Conservation (phyloP, 140 eudicot genomes). For the Bidens hawaiensis region DNA sequence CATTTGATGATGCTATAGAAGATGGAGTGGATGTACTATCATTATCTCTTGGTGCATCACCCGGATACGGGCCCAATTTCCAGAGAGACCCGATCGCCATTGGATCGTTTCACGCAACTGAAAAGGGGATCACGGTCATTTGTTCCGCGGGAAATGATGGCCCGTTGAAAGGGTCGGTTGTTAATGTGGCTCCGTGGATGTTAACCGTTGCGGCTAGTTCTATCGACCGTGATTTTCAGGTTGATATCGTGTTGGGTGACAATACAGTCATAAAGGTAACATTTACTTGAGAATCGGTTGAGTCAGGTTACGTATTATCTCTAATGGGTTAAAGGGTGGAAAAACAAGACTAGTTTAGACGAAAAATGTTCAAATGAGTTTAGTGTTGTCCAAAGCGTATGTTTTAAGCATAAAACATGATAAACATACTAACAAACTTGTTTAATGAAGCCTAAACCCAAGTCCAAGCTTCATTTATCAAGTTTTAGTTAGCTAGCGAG, state of each 20-base stretch:
- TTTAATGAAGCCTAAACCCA: too few relatives aligned
- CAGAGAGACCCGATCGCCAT: conserved; percentile 56
- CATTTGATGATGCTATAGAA: conserved; percentile 71
- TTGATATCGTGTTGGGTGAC: conserved; percentile 53
- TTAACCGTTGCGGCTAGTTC: conserved; percentile 72
- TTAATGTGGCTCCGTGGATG: conserved; percentile 75
- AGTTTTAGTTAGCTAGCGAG: too few relatives aligned
- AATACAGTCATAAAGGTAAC: conserved; percentile 63
- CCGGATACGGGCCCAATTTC: conserved; percentile 32
- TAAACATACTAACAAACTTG: too few relatives aligned
- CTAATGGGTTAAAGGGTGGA: background rate
- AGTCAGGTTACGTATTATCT: background rate
- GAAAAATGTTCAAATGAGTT: background rate
- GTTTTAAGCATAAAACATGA: too few relatives aligned
- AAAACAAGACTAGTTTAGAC: background rate
- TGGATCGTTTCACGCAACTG: conserved; percentile 78
- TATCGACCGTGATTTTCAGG: conserved; percentile 73
- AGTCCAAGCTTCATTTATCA: too few relatives aligned
- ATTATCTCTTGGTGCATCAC: conserved; percentile 46
- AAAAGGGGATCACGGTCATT: conserved; percentile 63
- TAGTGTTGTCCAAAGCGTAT: background rate
- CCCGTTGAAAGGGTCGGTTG: conserved; percentile 36
- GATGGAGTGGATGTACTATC: conserved; percentile 85
- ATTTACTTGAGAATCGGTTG: background rate
- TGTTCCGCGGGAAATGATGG: conserved; percentile 78